Evolutionary conservation across 1,139 yeast genomes (phyloP), one percentile per base, ranked within the genome.

Genomic region (Candida glucosophila): DNA sequence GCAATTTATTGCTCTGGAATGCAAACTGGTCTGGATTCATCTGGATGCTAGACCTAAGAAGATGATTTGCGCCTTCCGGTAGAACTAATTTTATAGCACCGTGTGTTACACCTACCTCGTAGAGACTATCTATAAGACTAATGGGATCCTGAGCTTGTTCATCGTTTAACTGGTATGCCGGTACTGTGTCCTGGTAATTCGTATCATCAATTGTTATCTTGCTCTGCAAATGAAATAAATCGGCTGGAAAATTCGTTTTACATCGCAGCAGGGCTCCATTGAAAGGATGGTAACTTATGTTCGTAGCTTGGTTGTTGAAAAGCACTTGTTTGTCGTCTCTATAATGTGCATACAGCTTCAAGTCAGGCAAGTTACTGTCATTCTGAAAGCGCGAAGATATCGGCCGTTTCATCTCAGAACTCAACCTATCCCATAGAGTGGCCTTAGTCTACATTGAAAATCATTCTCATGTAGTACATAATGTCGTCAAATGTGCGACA

Each of bases 11-110:
- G 3, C 82, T 61, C 28, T 65, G 64, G 40, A 81, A 76, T 59
- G 68, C 59, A 35, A 69, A 62, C n/a, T 63, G 54, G 27, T 73
- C 77, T 4, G 56, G 46, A 28, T 52, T 47, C 19, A 55, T 35
- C 22, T 45, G 52, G 26, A 49, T 41, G 22, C 41, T 39, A 12
- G 43, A 29, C 4, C 69, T 46, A 39, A 74, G 67, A n/a, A 71
- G 44, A 10, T 60, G 40, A 12, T 51, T 40, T 55, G 66, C 26
- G 40, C 47, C 30, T 29, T 36, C 20, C 6, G 81, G 79, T 0
- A 80, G 70, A n/a, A 64, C 57, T 12, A 85, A 53, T 45, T 81
- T 83, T 15, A 82, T 61, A n/a, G 88, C 90, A 1, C 95, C 95
- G 43, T 60, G 67, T 24, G 56, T 42, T 28, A 47, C 47, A 1